phyloP scores from a whole-genome alignment of 345 rosid species.

The Brassica napus region Da-Ae NC_063447.1:1987501-1988000 shows the following conservation, averaged over 20 bases:
- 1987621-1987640: not conserved
- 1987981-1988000: not conserved
- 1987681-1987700: not conserved
- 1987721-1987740: not conserved
- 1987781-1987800: not conserved
- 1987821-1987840: not conserved
- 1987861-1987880: not conserved
- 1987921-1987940: not conserved
- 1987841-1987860: not conserved
- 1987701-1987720: not conserved
- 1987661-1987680: not conserved
- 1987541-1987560: not conserved
- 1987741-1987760: not conserved
- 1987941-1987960: not conserved
- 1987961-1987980: not conserved
- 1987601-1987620: not conserved
- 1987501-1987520: not conserved
- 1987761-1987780: not conserved
- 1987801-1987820: not conserved
- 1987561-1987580: not conserved
- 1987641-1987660: not conserved
- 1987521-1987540: constrained; percentile 5
- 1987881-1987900: not conserved
- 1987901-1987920: not conserved
- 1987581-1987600: not conserved